A percentile compares a stretch with the other conserved stretches of the same genome.
These are phyloP conservation scores for Glutinoglossum americanum DNA, from an alignment of 495 filamentous ascomycete species.

Conservation along the genomic window DNA sequence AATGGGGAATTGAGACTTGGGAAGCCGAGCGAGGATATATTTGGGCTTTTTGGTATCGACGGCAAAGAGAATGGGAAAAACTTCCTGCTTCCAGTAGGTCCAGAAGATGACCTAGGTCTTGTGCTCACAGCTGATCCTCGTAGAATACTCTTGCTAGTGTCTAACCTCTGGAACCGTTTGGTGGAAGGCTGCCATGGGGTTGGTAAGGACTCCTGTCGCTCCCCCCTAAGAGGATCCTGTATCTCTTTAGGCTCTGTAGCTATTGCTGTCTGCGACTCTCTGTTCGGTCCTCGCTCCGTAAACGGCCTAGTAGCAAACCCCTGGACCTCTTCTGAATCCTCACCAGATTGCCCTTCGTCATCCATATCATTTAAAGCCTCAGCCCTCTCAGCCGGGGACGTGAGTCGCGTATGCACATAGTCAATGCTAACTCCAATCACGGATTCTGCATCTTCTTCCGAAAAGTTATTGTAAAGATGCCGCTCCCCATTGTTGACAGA, in stretches of 20 bases:
- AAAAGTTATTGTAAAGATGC: not conserved
- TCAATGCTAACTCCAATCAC: slow-evolving; percentile 63
- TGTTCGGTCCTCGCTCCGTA: not conserved
- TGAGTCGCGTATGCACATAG: slow-evolving; percentile 45
- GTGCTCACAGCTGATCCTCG: not conserved
- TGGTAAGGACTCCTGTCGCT: not conserved
- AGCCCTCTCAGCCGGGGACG: slow-evolving; percentile 51
- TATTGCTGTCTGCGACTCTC: not conserved
- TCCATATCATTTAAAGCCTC: slow-evolving; percentile 33
- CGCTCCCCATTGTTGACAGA: not conserved
- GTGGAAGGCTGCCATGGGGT: not conserved
- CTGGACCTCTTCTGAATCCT: slow-evolving; percentile 11
- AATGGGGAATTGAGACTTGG: not conserved
- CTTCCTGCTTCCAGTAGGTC: not conserved
- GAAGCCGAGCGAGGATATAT: not conserved
- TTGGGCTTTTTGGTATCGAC: slow-evolving; percentile 1
- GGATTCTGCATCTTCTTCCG: slow-evolving; percentile 34
- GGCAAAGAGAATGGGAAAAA: slow-evolving; percentile 1
- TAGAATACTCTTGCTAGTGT: not conserved
- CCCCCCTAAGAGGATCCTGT: slow-evolving; percentile 1
- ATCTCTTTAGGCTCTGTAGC: not conserved
- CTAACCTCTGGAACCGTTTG: not conserved
- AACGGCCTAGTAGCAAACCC: not conserved
- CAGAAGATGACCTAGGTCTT: slow-evolving; percentile 2
- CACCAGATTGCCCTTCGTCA: slow-evolving; percentile 30